Percentiles rank a stretch among this genome's conserved stretches.
Evolutionary conservation across 1,139 yeast genomes (phyloP).

Genomic region (Hyphopichia fennica): DNA sequence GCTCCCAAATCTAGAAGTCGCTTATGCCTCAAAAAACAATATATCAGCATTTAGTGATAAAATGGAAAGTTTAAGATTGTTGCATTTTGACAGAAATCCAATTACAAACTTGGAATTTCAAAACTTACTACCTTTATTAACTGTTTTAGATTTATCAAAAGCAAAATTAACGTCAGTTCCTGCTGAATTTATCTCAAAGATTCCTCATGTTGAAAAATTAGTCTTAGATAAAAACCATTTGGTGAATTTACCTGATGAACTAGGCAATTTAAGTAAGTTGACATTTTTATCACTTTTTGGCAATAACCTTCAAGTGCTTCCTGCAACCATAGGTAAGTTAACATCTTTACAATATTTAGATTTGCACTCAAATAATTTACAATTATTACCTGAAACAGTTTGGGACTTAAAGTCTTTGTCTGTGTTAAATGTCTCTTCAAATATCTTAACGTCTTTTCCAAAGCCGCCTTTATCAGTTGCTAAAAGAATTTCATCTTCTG

Average conservation of each 20-base stretch:
- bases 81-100: conserved; percentile 65
- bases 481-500: conserved; percentile 35
- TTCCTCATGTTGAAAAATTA: conserved; percentile 71
- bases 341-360: conserved; percentile 68
- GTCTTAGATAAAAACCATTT: conserved; percentile 82
- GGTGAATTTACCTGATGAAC: conserved; percentile 70
- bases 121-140: conserved; percentile 56
- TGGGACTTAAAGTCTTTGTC: conserved; percentile 64
- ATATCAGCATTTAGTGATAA: conserved; percentile 70
- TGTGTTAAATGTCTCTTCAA: conserved; percentile 75
- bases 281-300: conserved; percentile 68
- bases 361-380: conserved; percentile 82
- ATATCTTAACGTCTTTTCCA: conserved; percentile 68
- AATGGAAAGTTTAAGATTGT: conserved; percentile 55
- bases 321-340: conserved; percentile 63
- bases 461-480: conserved; percentile 47
- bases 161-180: conserved; percentile 81
- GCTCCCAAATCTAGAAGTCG: conserved; percentile 67
- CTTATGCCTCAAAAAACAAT: conserved; percentile 75
- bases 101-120: conserved; percentile 72
- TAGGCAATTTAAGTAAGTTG: conserved; percentile 59
- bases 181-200: conserved; percentile 56
- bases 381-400: conserved; percentile 64
- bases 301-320: conserved; percentile 76
- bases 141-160: conserved; percentile 73